Evolutionary conservation across 768 basidiomycete genomes (phyloP).

Genomic region (Tulasnella sp.): DNA sequence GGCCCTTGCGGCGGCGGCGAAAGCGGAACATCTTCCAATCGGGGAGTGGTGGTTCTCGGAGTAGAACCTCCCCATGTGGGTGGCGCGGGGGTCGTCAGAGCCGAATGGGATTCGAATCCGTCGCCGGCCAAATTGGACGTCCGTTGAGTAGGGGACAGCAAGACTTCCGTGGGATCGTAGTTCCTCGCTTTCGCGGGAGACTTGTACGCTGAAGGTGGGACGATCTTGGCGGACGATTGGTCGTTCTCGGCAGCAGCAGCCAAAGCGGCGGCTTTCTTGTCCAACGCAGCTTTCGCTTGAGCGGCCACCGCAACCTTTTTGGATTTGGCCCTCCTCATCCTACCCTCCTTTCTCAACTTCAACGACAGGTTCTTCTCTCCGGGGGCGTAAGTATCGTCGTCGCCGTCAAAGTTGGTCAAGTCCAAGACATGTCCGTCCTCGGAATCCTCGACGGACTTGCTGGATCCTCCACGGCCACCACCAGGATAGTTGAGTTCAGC

Average conservation of each 20-base stretch:
- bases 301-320: slow-evolving; percentile 41
- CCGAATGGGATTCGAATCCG: not conserved
- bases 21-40: not conserved
- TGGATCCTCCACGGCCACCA: slow-evolving; percentile 32
- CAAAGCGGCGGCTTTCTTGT: slow-evolving; percentile 28
- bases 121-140: not conserved
- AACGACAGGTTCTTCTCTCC: slow-evolving; percentile 60
- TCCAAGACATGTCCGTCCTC: slow-evolving; percentile 58
- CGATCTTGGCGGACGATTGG: slow-evolving; percentile 17
- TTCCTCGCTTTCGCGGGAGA: slow-evolving; percentile 18
- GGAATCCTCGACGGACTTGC: slow-evolving; percentile 42
- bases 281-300: slow-evolving; percentile 36
- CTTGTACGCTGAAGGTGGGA: slow-evolving; percentile 28
- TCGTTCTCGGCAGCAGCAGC: slow-evolving; percentile 5
- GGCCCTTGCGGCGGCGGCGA: not conserved
- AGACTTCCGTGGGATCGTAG: slow-evolving; percentile 18
- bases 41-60: slow-evolving; percentile 19
- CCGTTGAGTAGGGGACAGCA: not conserved
- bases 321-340: slow-evolving; percentile 56
- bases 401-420: slow-evolving; percentile 78
- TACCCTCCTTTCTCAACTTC: slow-evolving; percentile 63
- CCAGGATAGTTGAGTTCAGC: slow-evolving; percentile 44
- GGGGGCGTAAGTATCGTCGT: slow-evolving; percentile 60
- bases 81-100: not conserved
- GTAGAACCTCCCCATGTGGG: slow-evolving; percentile 16